phyloP scores from a whole-genome alignment of 2,329 filamentous ascomycete species.

The Trichoderma endophyticum region DNA sequence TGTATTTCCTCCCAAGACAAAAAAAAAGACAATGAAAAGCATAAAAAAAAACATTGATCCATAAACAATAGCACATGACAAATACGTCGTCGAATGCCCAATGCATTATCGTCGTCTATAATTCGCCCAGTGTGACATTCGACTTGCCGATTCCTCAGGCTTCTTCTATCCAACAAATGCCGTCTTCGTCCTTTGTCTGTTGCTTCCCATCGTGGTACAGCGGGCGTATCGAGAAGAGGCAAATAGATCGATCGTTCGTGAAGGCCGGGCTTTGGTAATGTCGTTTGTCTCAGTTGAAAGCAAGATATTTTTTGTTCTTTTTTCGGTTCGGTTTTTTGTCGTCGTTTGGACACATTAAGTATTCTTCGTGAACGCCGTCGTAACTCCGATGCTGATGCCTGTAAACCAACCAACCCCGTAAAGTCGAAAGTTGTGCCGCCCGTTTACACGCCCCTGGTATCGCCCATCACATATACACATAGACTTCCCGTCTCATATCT shows the following conservation, averaged over 20 bases:
- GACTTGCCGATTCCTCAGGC: not conserved
- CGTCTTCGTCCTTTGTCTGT: not conserved
- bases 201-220: not conserved
- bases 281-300: constrained; percentile 4
- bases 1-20: constrained; percentile 18
- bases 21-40: not conserved
- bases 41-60: constrained; percentile 14
- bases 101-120: constrained; percentile 9
- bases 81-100: constrained; percentile 3
- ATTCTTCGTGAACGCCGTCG: constrained; percentile 22
- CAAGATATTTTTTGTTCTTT: not conserved
- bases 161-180: not conserved
- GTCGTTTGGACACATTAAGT: constrained; percentile 12
- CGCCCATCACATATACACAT: constrained; percentile 24
- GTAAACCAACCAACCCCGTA: constrained; percentile 15
- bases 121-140: not conserved
- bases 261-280: not conserved
- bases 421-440: constrained; percentile 16
- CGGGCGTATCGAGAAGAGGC: not conserved
- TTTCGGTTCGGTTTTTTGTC: not conserved
- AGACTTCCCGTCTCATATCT: constrained; percentile 11
- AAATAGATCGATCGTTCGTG: not conserved
- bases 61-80: constrained; percentile 2
- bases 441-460: constrained; percentile 15
- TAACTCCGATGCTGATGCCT: constrained; percentile 36